Percentiles rank a stretch among this genome's conserved stretches.
phyloP scores from a whole-genome alignment of 1,284 basidiomycete genomes.

The Naganishia sp. region DNA sequence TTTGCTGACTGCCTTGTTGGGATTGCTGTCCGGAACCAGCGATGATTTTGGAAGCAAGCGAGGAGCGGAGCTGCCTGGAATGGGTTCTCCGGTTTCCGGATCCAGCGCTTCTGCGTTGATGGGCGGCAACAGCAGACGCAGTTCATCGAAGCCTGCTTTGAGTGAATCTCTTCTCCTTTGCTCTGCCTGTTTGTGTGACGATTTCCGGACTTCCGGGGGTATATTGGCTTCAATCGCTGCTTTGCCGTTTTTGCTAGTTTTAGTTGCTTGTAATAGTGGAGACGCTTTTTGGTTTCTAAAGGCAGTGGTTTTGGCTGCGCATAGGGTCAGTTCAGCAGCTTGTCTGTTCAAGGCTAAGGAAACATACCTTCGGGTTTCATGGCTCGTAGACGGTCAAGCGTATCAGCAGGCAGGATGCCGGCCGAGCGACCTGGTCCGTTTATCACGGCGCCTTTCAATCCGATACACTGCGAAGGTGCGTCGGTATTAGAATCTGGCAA shows the following conservation, averaged over 20 bases:
- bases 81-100: conserved; percentile 64
- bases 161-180: conserved; percentile 94
- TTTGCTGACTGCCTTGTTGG: conserved; percentile 93
- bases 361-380: conserved; percentile 22
- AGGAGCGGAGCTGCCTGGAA: conserved; percentile 82
- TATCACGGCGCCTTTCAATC: too few relatives aligned
- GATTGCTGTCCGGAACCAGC: conserved; percentile 73
- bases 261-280: conserved; percentile 31
- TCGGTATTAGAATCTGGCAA: background rate
- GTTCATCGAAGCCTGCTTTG: conserved; percentile 93
- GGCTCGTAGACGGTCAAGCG: conserved; percentile 16
- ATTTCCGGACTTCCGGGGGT: conserved; percentile 60
- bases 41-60: conserved; percentile 74
- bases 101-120: conserved; percentile 69
- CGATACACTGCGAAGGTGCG: too few relatives aligned
- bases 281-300: conserved; percentile 39
- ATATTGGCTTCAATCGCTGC: conserved; percentile 41
- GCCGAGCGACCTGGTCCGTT: background rate
- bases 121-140: conserved; percentile 81
- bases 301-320: conserved; percentile 3
- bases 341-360: background rate
- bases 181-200: conserved; percentile 95
- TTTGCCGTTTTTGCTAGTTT: conserved; percentile 33
- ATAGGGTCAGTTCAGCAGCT: background rate
- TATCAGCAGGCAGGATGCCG: conserved; percentile 6